Conservation (phyloP, 179 eudicot species). For the Patellifolia procumbens region DNA sequence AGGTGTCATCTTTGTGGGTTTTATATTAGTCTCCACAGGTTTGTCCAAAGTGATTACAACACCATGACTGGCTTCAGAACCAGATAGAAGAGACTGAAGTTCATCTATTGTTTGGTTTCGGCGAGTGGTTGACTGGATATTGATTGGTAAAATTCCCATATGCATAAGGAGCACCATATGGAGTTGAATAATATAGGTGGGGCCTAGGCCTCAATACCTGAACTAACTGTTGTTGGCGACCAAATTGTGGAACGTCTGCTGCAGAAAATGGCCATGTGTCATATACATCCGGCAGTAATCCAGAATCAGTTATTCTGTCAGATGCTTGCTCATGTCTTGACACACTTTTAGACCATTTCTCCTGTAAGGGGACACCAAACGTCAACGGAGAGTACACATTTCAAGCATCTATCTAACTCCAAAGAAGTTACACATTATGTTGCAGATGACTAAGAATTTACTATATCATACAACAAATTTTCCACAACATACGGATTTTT, state of each 20-base stretch:
- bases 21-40: slow-evolving; percentile 29
- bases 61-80: slow-evolving; percentile 38
- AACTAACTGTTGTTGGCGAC: slow-evolving; percentile 40
- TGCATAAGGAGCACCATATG: slow-evolving; percentile 33
- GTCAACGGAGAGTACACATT: background rate
- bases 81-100: slow-evolving; percentile 33
- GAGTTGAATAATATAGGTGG: slow-evolving; percentile 35
- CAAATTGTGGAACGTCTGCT: slow-evolving; percentile 36
- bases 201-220: slow-evolving; percentile 36
- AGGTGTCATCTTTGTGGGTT: slow-evolving; percentile 67
- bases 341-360: slow-evolving; percentile 30
- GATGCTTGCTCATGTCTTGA: slow-evolving; percentile 32
- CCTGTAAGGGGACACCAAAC: slow-evolving; percentile 33
- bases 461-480: background rate
- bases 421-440: background rate
- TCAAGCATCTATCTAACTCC: background rate
- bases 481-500: background rate
- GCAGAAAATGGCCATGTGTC: slow-evolving; percentile 40
- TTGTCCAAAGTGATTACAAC: slow-evolving; percentile 34
- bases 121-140: slow-evolving; percentile 26
- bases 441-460: background rate
- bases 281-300: slow-evolving; percentile 33
- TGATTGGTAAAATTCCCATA: slow-evolving; percentile 40
- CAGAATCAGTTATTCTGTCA: slow-evolving; percentile 34
- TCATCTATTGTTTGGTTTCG: slow-evolving; percentile 39